Conservation (phyloP, 202 grass and related monocot species). For the Musa balbisiana region DNA sequence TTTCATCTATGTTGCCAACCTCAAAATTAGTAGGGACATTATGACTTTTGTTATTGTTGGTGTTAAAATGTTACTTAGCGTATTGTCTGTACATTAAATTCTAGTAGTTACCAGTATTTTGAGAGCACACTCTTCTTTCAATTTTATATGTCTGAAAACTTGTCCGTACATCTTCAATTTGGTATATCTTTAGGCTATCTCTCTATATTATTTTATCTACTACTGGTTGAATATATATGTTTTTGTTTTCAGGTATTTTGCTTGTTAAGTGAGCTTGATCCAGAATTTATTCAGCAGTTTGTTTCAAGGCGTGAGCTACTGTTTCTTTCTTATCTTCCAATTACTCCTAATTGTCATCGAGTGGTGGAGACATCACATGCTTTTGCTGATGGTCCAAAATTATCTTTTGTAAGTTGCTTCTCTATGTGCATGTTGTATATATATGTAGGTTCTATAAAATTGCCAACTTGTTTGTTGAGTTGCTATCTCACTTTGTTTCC, state of each 20-base stretch:
- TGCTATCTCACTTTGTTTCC: slow-evolving; percentile 2
- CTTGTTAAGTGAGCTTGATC: slow-evolving; percentile 60
- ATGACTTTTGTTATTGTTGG: too few relatives aligned
- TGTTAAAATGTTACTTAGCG: too few relatives aligned
- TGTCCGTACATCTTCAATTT: too few relatives aligned
- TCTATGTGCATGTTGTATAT: slow-evolving; percentile 17
- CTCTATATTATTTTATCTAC: neutral
- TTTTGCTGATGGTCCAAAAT: slow-evolving; percentile 58
- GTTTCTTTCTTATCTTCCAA: slow-evolving; percentile 68
- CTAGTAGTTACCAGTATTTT: too few relatives aligned
- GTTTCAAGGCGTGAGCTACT: slow-evolving; percentile 49
- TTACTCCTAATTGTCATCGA: slow-evolving; percentile 77
- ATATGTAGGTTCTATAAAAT: slow-evolving; percentile 21
- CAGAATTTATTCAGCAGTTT: slow-evolving; percentile 54
- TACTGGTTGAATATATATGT: neutral
- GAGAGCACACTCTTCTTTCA: too few relatives aligned
- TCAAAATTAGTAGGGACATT: too few relatives aligned
- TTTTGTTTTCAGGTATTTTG: slow-evolving; percentile 57
- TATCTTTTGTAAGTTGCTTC: slow-evolving; percentile 69
- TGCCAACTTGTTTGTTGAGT: slow-evolving; percentile 9
- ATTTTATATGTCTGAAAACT: too few relatives aligned
- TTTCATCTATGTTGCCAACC: too few relatives aligned
- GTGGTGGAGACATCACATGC: slow-evolving; percentile 50
- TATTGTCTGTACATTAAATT: too few relatives aligned
- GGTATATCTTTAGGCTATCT: too few relatives aligned